Conservation (phyloP, 139 green algal species). For the Yamagishiella unicocca region DNA sequence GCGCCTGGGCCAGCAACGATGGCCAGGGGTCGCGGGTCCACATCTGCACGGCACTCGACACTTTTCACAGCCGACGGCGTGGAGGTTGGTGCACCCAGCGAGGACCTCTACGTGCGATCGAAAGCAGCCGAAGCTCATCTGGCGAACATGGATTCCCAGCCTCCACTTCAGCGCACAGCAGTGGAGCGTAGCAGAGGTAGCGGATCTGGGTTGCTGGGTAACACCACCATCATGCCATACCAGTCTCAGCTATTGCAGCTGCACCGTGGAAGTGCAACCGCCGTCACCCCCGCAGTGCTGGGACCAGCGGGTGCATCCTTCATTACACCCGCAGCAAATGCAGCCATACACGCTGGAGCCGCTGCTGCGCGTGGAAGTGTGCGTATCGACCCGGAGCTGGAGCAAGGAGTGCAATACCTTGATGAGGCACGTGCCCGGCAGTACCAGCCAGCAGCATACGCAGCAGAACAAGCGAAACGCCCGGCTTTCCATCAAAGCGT, state of each 20-base stretch:
- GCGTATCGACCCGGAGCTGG: background rate
- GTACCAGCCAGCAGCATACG: background rate
- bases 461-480: background rate
- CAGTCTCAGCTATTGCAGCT: background rate
- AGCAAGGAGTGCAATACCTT: background rate
- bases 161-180: too few relatives aligned
- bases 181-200: background rate
- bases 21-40: background rate
- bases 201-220: background rate
- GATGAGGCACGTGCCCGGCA: too few relatives aligned
- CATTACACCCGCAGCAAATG: background rate
- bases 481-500: background rate
- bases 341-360: background rate
- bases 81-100: background rate
- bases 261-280: background rate
- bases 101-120: constrained; percentile 8
- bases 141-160: background rate
- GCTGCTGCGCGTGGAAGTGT: too few relatives aligned
- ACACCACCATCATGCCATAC: background rate
- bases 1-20: background rate
- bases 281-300: background rate
- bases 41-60: background rate
- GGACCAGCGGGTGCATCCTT: background rate
- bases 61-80: constrained; percentile 14
- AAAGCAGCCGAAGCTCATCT: background rate